Evolutionary conservation across 257 asterid genomes (phyloP).

Genomic region (Linderniella brevidens): DNA sequence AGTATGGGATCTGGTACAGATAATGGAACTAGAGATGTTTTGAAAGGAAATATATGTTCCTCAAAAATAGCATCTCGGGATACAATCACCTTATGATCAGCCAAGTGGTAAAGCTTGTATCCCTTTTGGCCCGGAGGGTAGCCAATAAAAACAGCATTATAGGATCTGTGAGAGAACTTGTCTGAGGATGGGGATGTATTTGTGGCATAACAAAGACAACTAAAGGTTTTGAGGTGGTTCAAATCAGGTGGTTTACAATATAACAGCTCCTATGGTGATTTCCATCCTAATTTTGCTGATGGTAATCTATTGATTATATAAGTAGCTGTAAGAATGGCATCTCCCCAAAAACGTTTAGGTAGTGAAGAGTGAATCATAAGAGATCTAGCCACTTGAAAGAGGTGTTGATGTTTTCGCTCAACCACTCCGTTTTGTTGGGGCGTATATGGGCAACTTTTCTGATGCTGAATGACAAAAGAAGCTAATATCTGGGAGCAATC

Average conservation of each 20-base stretch:
- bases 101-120: background rate
- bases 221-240: background rate
- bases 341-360: background rate
- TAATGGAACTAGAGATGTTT: background rate
- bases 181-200: background rate
- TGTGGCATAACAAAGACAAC: background rate
- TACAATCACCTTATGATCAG: background rate
- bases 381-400: background rate
- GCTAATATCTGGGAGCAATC: background rate
- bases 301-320: background rate
- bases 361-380: background rate
- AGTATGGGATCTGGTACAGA: background rate
- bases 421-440: background rate
- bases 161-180: background rate
- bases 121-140: background rate
- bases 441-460: background rate
- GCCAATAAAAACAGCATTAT: background rate
- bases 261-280: background rate
- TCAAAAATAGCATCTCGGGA: background rate
- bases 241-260: background rate
- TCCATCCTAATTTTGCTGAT: background rate
- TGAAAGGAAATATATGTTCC: background rate
- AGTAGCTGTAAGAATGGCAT: background rate
- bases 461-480: background rate
- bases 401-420: background rate